Base-by-base conservation (phyloP, 768 basidiomycete genomes). In the Trametes coccinea region DNA sequence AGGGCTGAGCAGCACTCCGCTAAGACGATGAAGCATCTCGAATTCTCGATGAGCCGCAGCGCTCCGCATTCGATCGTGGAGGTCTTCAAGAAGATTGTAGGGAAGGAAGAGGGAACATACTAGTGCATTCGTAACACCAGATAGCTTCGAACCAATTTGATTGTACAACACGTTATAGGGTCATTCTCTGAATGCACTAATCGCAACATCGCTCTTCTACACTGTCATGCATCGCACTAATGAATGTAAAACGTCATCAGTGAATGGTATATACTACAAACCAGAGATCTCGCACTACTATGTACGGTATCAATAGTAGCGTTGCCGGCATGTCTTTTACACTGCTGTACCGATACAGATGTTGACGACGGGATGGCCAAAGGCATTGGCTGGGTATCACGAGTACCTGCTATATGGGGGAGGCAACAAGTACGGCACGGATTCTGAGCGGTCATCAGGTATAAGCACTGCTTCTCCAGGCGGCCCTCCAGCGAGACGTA, bases 361-460 rank as follows among this genome's bases (percentile, higher is more conserved):
- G 11, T 37, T 11, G 5, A 37, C 34, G 34, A 37, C 5, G 11
- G 34, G 11, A 37, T 37, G 34, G 5, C 34, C 22, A 22, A 22
- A 22, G 22, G 22, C 22, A 22, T 22, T 37, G 5, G 6, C 34
- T 43, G 5, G 9, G 7, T 5, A 16, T n/a, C 14, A 13, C 7
- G 66, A 64, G 66, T 68, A 74, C 7, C 65, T 60, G 5, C 70
- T 70, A 45, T 47, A 22, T 6, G 16, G 48, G 14, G 11, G 16
- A 13, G 48, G 48, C 27, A 49, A 29, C 4, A 49, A 8, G 30
- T 27, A 49, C 30, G 48, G 30, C 0, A 14, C 48, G 14, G 48
- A 13, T 9, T 49, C 27, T n/a, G 30, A 49, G 9, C 11, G 17
- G 4, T 31, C 48, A 16, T 49, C 48, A 8, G 14, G 10, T 5